Evolutionary conservation across 495 filamentous ascomycete genomes (phyloP), one percentile per base, ranked within the genome.

Genomic region (Lasiosphaeria miniovina): DNA sequence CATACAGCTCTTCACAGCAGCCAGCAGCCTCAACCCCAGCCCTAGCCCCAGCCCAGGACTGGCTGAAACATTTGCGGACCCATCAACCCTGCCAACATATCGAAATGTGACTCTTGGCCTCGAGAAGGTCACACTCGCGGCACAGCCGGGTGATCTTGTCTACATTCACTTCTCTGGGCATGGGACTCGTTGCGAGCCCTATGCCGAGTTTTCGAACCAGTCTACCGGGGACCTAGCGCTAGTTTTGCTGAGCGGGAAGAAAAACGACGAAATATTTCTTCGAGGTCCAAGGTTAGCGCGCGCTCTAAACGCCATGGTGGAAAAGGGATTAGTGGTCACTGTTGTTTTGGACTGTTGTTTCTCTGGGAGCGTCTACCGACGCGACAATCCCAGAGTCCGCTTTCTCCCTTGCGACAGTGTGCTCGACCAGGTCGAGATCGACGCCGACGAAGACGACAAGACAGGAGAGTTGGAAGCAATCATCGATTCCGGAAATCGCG

Each of bases 301-400:
- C 49, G 3, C 6, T 9, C 12, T 51, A 31, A 51, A 51, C 17
- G 17, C 49, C 32, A 31, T 51, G 49, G 49, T 49, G 4, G 49
- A 51, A 31, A 51, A 51, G 32, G 49, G 49, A 17, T 17, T 51
- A 24, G 17, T 51, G 6, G 49, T 31, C 4, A 51, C 49, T 32
- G 17, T 51, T 17, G 6, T 31, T 51, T 14, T 51, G 32, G 46
- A 58, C 48, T 58, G 56, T 14, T 58, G 56, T 34, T 58, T 50
- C 36, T 50, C 46, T 17, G 56, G 56, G 14, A 58, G 56, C 33
- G 33, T 50, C 4, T 36, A 36, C 11, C 56, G 56, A 4, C 32
- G 36, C 33, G 46, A 51, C 46, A 45, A 58, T 41, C n/a, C 46
- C 12, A 40, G 11, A 31, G 49, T 51, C 15, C 56, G 56, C 4